Percentiles rank a stretch among this genome's conserved stretches.
These are phyloP conservation scores for Solanum aculeatissimum DNA, from an alignment of 305 asterid genomes.

Conservation along the genomic window DNA sequence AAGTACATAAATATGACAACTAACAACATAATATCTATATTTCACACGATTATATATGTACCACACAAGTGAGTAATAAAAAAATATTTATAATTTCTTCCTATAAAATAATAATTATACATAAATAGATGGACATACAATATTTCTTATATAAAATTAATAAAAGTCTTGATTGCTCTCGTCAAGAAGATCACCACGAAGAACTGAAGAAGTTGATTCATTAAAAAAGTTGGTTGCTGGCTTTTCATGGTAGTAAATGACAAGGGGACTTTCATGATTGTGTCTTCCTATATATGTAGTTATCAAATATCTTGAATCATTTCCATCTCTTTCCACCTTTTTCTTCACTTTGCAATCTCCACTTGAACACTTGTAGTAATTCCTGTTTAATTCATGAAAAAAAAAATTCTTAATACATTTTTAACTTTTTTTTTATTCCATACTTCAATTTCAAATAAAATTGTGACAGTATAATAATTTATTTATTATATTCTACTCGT, in stretches of 20 bases:
- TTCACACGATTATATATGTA: background rate
- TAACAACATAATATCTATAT: background rate
- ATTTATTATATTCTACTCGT: background rate
- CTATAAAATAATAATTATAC: background rate
- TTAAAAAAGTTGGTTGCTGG: background rate
- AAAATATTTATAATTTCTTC: background rate
- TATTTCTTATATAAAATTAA: background rate
- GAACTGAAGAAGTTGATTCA: background rate
- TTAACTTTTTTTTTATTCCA: background rate
- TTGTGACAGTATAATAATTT: background rate
- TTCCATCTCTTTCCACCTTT: constrained; percentile 25
- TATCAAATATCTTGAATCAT: constrained; percentile 18
- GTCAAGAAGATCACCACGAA: background rate
- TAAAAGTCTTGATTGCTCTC: background rate
- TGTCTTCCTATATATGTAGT: constrained; percentile 21
- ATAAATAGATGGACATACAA: background rate
- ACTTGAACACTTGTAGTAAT: constrained; percentile 27
- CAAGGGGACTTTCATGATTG: constrained; percentile 15
- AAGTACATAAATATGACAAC: background rate
- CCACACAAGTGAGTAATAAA: background rate
- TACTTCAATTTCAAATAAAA: background rate
- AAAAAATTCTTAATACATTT: background rate
- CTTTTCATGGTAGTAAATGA: background rate
- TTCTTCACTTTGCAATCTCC: constrained; percentile 29
- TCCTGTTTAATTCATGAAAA: background rate